Evolutionary conservation across 129 eudicot genomes (phyloP).

Genomic region (Scalesia atractyloides): DNA sequence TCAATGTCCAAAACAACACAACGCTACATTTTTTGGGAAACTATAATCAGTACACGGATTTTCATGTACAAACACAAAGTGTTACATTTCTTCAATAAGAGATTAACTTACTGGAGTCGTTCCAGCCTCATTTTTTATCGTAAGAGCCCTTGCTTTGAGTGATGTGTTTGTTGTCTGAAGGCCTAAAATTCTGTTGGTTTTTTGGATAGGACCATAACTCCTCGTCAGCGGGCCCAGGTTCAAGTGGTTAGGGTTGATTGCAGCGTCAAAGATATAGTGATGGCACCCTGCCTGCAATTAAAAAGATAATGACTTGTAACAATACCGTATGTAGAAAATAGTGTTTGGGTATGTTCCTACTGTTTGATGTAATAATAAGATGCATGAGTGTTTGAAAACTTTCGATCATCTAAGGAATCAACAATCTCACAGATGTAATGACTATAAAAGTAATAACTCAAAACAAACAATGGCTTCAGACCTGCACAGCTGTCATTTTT

Average conservation of each 20-base stretch:
- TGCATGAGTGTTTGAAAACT: too few relatives aligned
- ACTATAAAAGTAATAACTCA: too few relatives aligned
- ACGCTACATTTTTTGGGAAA: constrained; percentile 40
- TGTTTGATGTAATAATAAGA: not conserved
- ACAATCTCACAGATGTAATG: too few relatives aligned
- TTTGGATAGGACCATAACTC: constrained; percentile 63
- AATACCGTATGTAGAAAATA: not conserved
- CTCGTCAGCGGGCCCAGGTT: constrained; percentile 65
- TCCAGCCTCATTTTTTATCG: constrained; percentile 31
- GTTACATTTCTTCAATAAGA: not conserved
- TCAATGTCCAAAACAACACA: constrained; percentile 96
- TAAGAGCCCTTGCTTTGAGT: constrained; percentile 45
- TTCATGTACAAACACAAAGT: not conserved
- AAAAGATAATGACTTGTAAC: not conserved
- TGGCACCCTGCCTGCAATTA: constrained; percentile 70
- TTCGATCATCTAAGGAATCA: too few relatives aligned
- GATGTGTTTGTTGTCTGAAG: constrained; percentile 24
- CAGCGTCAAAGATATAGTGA: constrained; percentile 70
- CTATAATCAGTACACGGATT: not conserved
- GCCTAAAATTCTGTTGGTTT: not conserved
- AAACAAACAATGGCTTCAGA: too few relatives aligned
- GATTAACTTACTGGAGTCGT: constrained; percentile 45
- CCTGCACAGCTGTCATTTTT: too few relatives aligned
- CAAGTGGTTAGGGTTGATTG: constrained; percentile 68
- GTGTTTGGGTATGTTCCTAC: not conserved